Conservation (phyloP, 139 green algal species). For the Ettlia oleoabundans region DNA sequence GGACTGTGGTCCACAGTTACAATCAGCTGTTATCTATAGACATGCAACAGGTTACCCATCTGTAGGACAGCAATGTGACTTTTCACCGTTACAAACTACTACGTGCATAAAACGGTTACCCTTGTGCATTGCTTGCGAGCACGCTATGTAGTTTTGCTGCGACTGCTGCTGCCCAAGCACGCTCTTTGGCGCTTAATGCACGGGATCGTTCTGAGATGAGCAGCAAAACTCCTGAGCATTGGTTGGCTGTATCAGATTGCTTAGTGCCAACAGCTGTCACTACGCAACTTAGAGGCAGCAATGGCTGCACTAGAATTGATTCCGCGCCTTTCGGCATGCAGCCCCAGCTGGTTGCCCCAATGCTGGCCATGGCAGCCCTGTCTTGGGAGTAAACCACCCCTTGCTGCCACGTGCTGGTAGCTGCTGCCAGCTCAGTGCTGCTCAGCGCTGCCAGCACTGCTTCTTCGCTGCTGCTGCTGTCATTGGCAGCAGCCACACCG, state of each 20-base stretch:
- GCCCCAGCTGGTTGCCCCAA: constrained; percentile 8
- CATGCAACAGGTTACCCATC: no score
- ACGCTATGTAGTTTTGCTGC: neutral
- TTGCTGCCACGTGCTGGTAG: neutral
- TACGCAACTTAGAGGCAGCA: neutral
- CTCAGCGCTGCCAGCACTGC: constrained; percentile 7
- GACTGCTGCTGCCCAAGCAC: neutral
- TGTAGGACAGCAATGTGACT: no score
- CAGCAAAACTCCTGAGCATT: neutral
- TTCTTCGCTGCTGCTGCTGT: neutral
- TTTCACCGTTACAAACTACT: no score
- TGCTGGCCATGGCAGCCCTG: neutral
- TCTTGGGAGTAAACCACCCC: neutral
- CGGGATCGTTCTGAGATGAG: neutral
- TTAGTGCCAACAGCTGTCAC: neutral
- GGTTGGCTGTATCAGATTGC: neutral
- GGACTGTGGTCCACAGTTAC: no score
- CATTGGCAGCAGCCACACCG: neutral
- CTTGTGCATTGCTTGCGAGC: neutral
- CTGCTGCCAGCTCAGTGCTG: neutral
- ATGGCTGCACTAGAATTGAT: constrained; percentile 19
- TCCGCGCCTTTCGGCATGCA: constrained; percentile 6
- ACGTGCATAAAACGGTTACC: no score
- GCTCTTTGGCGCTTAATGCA: neutral
- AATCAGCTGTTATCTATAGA: no score